Evolutionary conservation across 2,329 filamentous ascomycete genomes (phyloP).

Genomic region (Arthrobotrys entomopaga): DNA sequence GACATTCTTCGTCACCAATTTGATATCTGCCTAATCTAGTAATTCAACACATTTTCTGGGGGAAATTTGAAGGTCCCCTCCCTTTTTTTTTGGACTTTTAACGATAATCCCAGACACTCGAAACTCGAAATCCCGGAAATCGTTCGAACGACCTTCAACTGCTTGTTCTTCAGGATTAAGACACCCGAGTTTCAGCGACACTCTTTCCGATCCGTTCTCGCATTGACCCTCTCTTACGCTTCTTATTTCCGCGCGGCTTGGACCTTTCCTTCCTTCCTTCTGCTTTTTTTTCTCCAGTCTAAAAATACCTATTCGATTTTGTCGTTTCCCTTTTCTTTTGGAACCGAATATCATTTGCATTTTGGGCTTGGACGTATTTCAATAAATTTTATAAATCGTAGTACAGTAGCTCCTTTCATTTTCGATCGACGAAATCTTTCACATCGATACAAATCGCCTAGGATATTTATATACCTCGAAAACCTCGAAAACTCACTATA

Average conservation of each 20-base stretch:
- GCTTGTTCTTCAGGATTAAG: conserved; percentile 30
- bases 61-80: conserved; percentile 33
- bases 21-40: conserved; percentile 53
- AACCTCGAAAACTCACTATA: too few species aligned
- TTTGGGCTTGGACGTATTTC: too few species aligned
- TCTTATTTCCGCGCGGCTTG: conserved; percentile 9
- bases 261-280: conserved; percentile 1
- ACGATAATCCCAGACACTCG: not conserved
- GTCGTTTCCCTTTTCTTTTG: too few species aligned
- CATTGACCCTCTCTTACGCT: conserved; percentile 12
- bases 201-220: conserved; percentile 8
- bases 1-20: conserved; percentile 47
- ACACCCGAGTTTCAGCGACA: conserved; percentile 52
- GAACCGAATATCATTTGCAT: too few species aligned
- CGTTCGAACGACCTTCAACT: conserved; percentile 5
- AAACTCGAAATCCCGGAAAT: conserved; percentile 1
- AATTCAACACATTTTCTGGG: conserved; percentile 52
- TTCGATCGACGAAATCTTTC: too few species aligned
- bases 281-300: not conserved
- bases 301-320: conserved; percentile 10
- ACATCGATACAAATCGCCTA: too few species aligned
- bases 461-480: too few species aligned
- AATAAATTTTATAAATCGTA: too few species aligned
- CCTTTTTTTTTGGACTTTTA: conserved; percentile 19
- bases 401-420: too few species aligned